Evolutionary conservation across 1,284 basidiomycete genomes (phyloP), one percentile per base, ranked within the genome.

Genomic region (Boletus semigastroideus): DNA sequence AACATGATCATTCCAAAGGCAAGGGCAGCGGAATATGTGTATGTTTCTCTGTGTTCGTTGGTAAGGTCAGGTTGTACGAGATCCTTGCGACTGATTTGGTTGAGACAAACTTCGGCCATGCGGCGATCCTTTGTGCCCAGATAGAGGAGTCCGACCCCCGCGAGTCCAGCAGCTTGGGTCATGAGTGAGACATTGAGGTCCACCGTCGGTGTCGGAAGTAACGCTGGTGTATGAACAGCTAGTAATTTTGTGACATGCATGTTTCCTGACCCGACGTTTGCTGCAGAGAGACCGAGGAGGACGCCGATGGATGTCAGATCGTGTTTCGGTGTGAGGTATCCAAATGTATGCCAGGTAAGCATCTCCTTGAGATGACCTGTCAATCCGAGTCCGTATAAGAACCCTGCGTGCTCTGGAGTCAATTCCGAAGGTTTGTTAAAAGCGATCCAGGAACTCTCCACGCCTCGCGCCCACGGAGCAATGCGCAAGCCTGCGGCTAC

Each of bases 1-100:
- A 99, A 80, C 87, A 98, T 95, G 68, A 97, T 90, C 79, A 98
- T 89, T 0, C 97, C 97, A 64, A 97, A 97, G 0, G 91, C 86
- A 40, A 98, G 79, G 5, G 90, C 92, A 1, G 94, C 87, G 2
- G 92, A 84, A 58, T 94, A 86, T 0, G 94, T 90, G 67, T 98
- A 99, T 0, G 94, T 87, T 66, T 99, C 97, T 31, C 91, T 82
- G 65, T 92, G 83, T 55, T 93, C 91, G 57, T 86, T 87, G 61
- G 84, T 91, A 36, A 89, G 76, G 58, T 97, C 92, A 0, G 89
- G 84, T 51, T 87, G 87, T 4, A 83, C 80, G 20, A 95, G 79
- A 61, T 92, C 87, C 51, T 76, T 79, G 19, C 90, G 79, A 48
- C 86, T 85, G 56, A 99, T 88, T 68, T 98, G 92, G 46, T 78